Percentiles rank a stretch among this genome's conserved stretches.
phyloP scores from a whole-genome alignment of 208 protist genomes.

The Acanthamoeba comandoni region DNA sequence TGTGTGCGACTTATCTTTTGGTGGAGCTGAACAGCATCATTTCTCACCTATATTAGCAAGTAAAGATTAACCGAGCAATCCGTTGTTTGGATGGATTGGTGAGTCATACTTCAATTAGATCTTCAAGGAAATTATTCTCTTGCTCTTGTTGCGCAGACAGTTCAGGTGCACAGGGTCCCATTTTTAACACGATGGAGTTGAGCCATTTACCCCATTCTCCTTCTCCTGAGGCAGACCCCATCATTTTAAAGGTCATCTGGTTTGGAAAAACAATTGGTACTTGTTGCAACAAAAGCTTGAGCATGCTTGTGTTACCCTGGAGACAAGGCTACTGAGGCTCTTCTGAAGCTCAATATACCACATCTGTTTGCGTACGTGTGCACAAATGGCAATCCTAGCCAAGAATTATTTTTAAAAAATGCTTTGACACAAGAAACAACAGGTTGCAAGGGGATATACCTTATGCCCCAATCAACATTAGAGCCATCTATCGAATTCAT shows the following conservation, averaged over 20 bases:
- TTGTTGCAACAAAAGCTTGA: not conserved
- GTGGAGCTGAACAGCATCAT: not conserved
- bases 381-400: too few species aligned
- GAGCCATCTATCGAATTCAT: not conserved
- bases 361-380: not conserved
- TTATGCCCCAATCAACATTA: slow-evolving; percentile 42
- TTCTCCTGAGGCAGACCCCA: not conserved
- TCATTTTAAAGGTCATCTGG: slow-evolving; percentile 11
- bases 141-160: not conserved
- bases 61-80: too few species aligned
- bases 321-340: not conserved
- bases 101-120: not conserved
- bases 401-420: not conserved
- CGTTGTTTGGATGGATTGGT: too few species aligned
- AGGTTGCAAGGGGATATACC: not conserved
- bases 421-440: not conserved
- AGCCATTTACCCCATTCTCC: slow-evolving; percentile 13
- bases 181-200: not conserved
- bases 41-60: not conserved
- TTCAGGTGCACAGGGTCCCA: not conserved
- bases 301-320: not conserved
- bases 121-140: slow-evolving; percentile 5
- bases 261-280: not conserved
- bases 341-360: slow-evolving; percentile 5
- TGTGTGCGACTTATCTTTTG: slow-evolving; percentile 18